Percentiles rank a stretch among this genome's conserved stretches.
Conservation (phyloP, 2,329 filamentous ascomycete species). For the Apiospora rasikravindrae region DNA sequence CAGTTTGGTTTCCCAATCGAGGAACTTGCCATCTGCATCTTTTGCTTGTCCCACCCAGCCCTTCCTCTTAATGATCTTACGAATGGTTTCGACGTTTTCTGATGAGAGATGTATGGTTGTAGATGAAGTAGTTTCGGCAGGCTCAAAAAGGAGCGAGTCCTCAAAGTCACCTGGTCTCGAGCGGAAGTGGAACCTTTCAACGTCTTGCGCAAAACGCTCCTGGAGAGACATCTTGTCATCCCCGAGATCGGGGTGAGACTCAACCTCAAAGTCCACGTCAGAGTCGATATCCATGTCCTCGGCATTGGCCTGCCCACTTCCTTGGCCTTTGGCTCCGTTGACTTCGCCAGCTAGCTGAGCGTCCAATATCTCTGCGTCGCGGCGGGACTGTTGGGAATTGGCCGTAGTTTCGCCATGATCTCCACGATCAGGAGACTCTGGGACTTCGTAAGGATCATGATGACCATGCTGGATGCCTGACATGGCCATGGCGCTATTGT, state of each 20-base stretch:
- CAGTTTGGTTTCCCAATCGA: background rate
- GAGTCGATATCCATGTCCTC: background rate
- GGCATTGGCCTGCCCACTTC: background rate
- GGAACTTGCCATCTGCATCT: background rate
- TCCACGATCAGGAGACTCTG: background rate
- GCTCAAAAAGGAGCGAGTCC: slow-evolving; percentile 28
- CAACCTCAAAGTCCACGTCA: slow-evolving; percentile 22
- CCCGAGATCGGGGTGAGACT: slow-evolving; percentile 24
- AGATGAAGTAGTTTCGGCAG: slow-evolving; percentile 25
- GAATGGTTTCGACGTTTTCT: slow-evolving; percentile 25
- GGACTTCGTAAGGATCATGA: background rate
- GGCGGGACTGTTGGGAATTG: background rate
- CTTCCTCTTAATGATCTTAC: slow-evolving; percentile 27
- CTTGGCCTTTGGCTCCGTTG: background rate
- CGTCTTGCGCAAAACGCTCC: slow-evolving; percentile 33
- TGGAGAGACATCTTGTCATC: slow-evolving; percentile 25
- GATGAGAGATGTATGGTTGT: slow-evolving; percentile 27
- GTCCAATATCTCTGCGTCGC: background rate
- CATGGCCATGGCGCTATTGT: background rate
- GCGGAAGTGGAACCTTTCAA: slow-evolving; percentile 30
- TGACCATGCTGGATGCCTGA: background rate
- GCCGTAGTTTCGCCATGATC: background rate
- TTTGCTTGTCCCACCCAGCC: slow-evolving; percentile 29
- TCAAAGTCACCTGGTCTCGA: slow-evolving; percentile 21
- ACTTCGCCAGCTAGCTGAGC: background rate